A percentile compares a stretch with the other conserved stretches of the same genome.
Evolutionary conservation across 192 early-diverging fungal genomes (phyloP).

Genomic region (Kappamyces sp.): DNA sequence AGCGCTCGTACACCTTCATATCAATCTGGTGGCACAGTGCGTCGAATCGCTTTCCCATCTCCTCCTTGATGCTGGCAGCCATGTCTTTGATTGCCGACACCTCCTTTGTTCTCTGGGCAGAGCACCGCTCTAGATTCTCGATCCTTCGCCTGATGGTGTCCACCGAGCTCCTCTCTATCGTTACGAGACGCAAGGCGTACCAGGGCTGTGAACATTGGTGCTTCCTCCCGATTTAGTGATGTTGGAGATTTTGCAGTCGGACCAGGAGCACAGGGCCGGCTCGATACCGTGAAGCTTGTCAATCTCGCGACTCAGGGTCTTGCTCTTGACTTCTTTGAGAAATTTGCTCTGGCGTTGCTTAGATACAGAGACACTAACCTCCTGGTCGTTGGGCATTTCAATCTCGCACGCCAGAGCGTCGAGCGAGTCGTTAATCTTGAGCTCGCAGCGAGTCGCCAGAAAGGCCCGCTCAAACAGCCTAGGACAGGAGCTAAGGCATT

Average conservation of each 20-base stretch:
- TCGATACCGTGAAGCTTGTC: conserved; percentile 34
- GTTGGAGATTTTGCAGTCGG: conserved; percentile 25
- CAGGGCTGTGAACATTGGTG: conserved; percentile 21
- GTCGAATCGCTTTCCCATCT: conserved; percentile 25
- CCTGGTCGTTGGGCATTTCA: conserved; percentile 41
- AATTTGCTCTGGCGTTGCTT: conserved; percentile 29
- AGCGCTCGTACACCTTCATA: conserved; percentile 22
- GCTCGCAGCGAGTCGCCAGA: conserved; percentile 33
- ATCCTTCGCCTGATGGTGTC: conserved; percentile 29
- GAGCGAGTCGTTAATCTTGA: conserved; percentile 36
- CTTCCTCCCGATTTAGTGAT: conserved; percentile 35
- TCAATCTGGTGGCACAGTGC: conserved; percentile 17
- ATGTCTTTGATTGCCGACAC: conserved; percentile 32
- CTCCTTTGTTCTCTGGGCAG: conserved; percentile 24
- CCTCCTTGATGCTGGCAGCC: conserved; percentile 17
- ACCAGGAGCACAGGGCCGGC: conserved; percentile 14
- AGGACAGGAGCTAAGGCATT: not conserved
- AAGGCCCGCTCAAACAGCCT: conserved; percentile 45
- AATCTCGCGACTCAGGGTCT: conserved; percentile 35
- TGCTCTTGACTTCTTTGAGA: conserved; percentile 34
- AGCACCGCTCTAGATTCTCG: conserved; percentile 22
- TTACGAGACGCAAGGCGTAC: conserved; percentile 7
- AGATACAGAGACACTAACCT: conserved; percentile 9
- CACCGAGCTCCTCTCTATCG: conserved; percentile 22
- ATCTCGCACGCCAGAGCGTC: conserved; percentile 42